Conservation (phyloP, 495 filamentous ascomycete species). For the Trypethelium eluteriae region DNA sequence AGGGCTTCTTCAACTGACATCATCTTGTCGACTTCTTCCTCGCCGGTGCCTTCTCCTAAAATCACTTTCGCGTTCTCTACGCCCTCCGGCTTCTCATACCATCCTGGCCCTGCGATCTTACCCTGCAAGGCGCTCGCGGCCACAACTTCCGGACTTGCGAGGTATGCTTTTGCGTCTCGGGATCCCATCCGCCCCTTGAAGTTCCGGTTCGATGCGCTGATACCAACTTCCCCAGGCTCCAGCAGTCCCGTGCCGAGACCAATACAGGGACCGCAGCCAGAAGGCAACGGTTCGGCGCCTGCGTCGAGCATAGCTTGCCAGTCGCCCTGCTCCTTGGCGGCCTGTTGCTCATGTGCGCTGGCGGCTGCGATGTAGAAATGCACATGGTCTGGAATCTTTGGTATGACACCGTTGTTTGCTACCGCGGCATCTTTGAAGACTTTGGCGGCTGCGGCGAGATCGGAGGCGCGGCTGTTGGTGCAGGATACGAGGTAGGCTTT, state of each 20-base stretch:
- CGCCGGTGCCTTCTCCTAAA: slow-evolving; percentile 63
- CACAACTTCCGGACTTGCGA: slow-evolving; percentile 85
- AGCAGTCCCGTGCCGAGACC: slow-evolving; percentile 79
- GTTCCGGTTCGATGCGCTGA: slow-evolving; percentile 81
- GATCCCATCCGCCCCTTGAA: slow-evolving; percentile 92
- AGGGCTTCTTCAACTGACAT: slow-evolving; percentile 58
- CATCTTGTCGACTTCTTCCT: slow-evolving; percentile 51
- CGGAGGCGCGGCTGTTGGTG: slow-evolving; percentile 79
- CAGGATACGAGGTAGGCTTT: slow-evolving; percentile 88
- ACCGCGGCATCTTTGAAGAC: slow-evolving; percentile 75
- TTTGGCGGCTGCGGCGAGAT: slow-evolving; percentile 72
- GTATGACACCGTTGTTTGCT: slow-evolving; percentile 45
- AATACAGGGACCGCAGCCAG: slow-evolving; percentile 86
- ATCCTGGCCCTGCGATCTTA: slow-evolving; percentile 69
- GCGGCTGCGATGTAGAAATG: slow-evolving; percentile 90
- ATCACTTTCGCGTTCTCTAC: slow-evolving; percentile 51
- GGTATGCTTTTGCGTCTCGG: slow-evolving; percentile 75
- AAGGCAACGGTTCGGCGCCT: slow-evolving; percentile 64
- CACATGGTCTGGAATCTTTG: slow-evolving; percentile 72
- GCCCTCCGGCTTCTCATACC: slow-evolving; percentile 63
- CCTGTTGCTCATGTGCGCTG: slow-evolving; percentile 67
- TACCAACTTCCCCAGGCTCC: slow-evolving; percentile 81
- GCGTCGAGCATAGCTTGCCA: slow-evolving; percentile 81
- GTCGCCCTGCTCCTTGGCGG: slow-evolving; percentile 73
- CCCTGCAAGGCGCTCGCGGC: slow-evolving; percentile 79